phyloP scores from a whole-genome alignment of 1,284 basidiomycete species.

The Golubevia pallescens region DNA sequence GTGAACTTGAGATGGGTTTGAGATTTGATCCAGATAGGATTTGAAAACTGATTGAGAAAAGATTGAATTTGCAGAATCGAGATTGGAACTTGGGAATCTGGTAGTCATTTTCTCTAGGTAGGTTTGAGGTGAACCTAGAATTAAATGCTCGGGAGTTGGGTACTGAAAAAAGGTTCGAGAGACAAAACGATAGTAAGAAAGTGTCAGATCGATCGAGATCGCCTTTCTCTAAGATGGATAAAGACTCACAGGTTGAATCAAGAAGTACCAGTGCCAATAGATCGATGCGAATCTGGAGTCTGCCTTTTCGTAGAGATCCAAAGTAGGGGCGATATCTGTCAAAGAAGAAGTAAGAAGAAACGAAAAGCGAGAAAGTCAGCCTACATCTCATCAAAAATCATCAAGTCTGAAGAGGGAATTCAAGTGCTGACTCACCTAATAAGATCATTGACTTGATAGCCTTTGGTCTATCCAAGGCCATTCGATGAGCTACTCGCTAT shows the following conservation, averaged over 20 bases:
- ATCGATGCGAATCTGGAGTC: conserved; percentile 21
- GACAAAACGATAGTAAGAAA: too few relatives aligned
- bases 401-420: too few relatives aligned
- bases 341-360: too few relatives aligned
- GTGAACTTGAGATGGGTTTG: conserved; percentile 2
- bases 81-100: conserved; percentile 12
- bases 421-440: too few relatives aligned
- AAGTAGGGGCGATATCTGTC: too few relatives aligned
- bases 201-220: too few relatives aligned
- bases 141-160: conserved; percentile 24
- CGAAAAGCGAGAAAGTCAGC: too few relatives aligned
- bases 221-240: too few relatives aligned
- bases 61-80: background rate
- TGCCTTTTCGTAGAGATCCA: conserved; percentile 38
- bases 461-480: conserved; percentile 26
- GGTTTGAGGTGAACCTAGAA: background rate
- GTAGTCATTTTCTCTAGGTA: conserved; percentile 11
- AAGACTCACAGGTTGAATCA: conserved; percentile 21
- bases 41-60: background rate
- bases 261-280: conserved; percentile 54
- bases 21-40: conserved; percentile 1
- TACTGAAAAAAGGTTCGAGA: background rate
- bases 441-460: conserved; percentile 25
- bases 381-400: too few relatives aligned
- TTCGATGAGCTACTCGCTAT: conserved; percentile 30